Percentiles rank a stretch among this genome's conserved stretches.
phyloP scores from a whole-genome alignment of 1,284 basidiomycete genomes.

The Tetrapyrgos nigripes region DNA sequence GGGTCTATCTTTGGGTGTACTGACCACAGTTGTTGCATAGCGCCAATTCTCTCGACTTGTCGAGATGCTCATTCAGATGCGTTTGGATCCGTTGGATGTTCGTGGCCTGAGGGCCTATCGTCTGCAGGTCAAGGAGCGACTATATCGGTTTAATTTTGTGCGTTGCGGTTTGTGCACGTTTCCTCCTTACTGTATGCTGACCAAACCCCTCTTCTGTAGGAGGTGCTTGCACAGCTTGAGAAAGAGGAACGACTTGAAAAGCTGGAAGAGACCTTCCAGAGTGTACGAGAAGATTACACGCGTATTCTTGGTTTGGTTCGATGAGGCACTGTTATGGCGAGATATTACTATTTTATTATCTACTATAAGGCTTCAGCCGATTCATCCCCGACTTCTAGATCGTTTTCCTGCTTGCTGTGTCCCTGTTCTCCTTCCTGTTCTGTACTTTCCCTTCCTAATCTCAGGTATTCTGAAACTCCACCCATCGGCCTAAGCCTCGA shows the following conservation, averaged over 20 bases:
- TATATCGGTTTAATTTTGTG: constrained; percentile 95
- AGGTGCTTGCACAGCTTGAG: constrained; percentile 86
- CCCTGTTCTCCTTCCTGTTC: too few relatives aligned
- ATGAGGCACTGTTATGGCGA: background rate
- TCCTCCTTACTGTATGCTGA: background rate
- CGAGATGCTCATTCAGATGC: constrained; percentile 89
- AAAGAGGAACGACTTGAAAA: constrained; percentile 88
- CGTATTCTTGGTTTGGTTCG: constrained; percentile 72
- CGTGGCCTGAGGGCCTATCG: constrained; percentile 71
- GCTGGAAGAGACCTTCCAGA: constrained; percentile 93
- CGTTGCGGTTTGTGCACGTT: constrained; percentile 36
- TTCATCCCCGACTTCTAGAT: too few relatives aligned
- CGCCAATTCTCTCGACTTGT: constrained; percentile 92
- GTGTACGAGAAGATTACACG: constrained; percentile 86
- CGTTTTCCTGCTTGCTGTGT: background rate
- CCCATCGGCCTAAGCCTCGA: too few relatives aligned
- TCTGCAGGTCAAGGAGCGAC: constrained; percentile 89
- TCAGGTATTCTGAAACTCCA: too few relatives aligned
- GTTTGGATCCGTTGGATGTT: constrained; percentile 70
- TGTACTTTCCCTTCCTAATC: background rate
- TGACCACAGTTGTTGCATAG: constrained; percentile 44
- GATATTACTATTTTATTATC: background rate
- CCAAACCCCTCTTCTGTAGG: constrained; percentile 53
- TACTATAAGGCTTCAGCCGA: background rate
- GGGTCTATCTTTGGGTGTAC: constrained; percentile 2